Evolutionary conservation across 768 basidiomycete genomes (phyloP).

Genomic region (Exidia glandulosa): DNA sequence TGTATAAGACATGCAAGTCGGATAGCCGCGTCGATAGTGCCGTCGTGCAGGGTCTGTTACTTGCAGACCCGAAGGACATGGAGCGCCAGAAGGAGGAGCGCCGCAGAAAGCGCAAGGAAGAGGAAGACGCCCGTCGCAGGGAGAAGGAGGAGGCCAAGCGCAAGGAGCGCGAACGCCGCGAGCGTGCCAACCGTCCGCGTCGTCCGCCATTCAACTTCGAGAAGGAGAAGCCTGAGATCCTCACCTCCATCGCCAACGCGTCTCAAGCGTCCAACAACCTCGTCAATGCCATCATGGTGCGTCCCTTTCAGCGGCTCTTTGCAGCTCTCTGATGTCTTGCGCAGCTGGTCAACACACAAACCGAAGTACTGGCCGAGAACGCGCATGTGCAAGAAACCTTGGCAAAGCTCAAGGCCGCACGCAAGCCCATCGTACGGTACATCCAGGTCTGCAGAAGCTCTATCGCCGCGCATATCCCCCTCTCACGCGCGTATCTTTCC

Average conservation of each 20-base stretch:
- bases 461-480: neutral
- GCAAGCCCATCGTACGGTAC: conserved; percentile 79
- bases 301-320: conserved; percentile 13
- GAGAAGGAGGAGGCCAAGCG: conserved; percentile 30
- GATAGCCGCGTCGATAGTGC: neutral
- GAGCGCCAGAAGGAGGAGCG: conserved; percentile 20
- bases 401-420: conserved; percentile 55
- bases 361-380: conserved; percentile 65
- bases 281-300: conserved; percentile 80
- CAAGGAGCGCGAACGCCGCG: conserved; percentile 14
- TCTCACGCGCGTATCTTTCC: neutral
- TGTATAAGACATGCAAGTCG: conserved; percentile 44
- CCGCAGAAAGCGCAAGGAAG: conserved; percentile 28
- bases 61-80: conserved; percentile 11
- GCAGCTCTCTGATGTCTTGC: conserved; percentile 2
- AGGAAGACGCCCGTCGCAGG: conserved; percentile 29
- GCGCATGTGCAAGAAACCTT: conserved; percentile 81
- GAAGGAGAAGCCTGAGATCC: conserved; percentile 85
- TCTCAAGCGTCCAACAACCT: conserved; percentile 88
- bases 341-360: conserved; percentile 81
- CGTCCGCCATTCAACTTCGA: conserved; percentile 79
- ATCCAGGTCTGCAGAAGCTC: conserved; percentile 60
- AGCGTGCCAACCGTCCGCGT: conserved; percentile 19
- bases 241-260: conserved; percentile 75
- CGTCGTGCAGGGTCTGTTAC: neutral